Conservation (phyloP, 1,139 yeast species). For the Citeromyces hawaiiensis region DNA sequence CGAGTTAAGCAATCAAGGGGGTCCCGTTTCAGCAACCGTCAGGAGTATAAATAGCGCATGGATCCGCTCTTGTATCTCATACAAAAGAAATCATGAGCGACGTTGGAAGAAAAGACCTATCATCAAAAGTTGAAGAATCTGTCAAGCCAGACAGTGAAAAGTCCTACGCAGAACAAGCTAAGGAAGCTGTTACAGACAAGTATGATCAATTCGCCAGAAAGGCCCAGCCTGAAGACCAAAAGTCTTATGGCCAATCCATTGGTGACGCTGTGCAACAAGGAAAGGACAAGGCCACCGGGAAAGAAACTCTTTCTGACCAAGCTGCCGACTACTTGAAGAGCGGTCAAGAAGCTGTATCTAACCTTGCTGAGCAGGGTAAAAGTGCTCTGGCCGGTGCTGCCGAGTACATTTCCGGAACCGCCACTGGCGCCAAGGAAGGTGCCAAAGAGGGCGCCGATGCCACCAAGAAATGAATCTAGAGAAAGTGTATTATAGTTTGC, state of each 20-base stretch:
- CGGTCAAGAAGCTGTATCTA: no score
- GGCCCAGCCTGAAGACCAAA: constrained; percentile 47
- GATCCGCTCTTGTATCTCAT: neutral
- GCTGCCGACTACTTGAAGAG: constrained; percentile 36
- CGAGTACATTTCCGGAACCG: constrained; percentile 41
- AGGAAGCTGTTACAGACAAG: constrained; percentile 55
- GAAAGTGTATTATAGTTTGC: no score
- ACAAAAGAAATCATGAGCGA: constrained; percentile 40
- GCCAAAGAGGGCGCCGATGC: constrained; percentile 33
- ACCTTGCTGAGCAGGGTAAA: constrained; percentile 36
- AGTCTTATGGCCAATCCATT: constrained; percentile 54
- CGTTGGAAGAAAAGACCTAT: constrained; percentile 63
- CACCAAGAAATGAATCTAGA: constrained; percentile 9
- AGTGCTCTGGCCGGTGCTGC: constrained; percentile 47
- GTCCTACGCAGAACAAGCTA: constrained; percentile 47
- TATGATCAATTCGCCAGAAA: constrained; percentile 51
- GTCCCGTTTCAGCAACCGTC: neutral
- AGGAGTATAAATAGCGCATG: neutral
- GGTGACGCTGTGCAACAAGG: constrained; percentile 32
- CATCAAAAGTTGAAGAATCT: constrained; percentile 54
- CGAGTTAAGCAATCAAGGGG: neutral
- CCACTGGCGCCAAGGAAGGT: constrained; percentile 50
- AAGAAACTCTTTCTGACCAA: constrained; percentile 9
- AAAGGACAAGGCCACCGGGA: constrained; percentile 13
- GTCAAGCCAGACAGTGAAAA: constrained; percentile 67